Conservation (phyloP, 805 yeast genomes). For the Wickerhamiella sorbophila region DNA sequence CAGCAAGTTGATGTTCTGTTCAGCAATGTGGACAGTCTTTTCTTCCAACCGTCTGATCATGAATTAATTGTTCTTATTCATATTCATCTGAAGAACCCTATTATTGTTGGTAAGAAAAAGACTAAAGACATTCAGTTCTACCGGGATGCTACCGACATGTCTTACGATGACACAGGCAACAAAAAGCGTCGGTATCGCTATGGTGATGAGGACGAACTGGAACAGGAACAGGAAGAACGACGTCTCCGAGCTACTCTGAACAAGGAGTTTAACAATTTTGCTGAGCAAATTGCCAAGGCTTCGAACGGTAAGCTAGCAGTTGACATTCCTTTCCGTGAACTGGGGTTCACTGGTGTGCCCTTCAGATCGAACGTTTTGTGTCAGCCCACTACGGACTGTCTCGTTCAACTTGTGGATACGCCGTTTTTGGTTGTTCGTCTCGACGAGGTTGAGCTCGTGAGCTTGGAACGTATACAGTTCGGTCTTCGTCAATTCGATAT, state of each 20-base stretch:
- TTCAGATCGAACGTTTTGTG: conserved; percentile 84
- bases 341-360: conserved; percentile 97
- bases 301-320: conserved; percentile 72
- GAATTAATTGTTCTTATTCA: conserved; percentile 87
- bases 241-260: conserved; percentile 80
- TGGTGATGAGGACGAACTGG: conserved; percentile 97
- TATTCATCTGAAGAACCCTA: conserved; percentile 81
- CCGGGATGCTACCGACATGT: conserved; percentile 90
- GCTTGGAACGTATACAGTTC: conserved; percentile 92
- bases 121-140: conserved; percentile 92
- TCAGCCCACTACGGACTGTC: conserved; percentile 95
- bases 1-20: conserved; percentile 79
- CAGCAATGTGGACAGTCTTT: conserved; percentile 80
- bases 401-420: conserved; percentile 85
- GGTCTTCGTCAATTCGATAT: conserved; percentile 92
- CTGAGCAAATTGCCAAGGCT: conserved; percentile 81
- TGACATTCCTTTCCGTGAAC: conserved; percentile 88
- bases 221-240: conserved; percentile 97
- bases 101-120: conserved; percentile 90
- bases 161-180: conserved; percentile 94
- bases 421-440: conserved; percentile 87
- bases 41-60: conserved; percentile 92
- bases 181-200: conserved; percentile 73
- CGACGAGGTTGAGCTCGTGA: conserved; percentile 86
- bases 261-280: conserved; percentile 79